Evolutionary conservation across 2,329 filamentous ascomycete species (phyloP), one percentile per base, ranked within the genome.

Genomic region (Penicillium sp.): DNA sequence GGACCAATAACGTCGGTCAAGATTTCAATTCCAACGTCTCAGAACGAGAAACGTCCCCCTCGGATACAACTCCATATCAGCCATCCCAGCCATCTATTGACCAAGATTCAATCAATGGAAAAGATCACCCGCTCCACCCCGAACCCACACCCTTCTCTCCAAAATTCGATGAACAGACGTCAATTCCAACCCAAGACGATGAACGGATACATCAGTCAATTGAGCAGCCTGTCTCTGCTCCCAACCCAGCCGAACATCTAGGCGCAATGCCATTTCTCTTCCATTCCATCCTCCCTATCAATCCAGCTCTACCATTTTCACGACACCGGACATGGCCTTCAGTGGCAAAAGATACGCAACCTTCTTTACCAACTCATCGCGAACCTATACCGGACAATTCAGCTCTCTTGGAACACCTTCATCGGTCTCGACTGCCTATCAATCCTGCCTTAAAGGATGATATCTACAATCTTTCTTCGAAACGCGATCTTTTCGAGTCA

Each of bases 241-340:
- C 26, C 42, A 39, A n/a, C 24, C 9, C 8, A 21, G 21, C 13
- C n/a, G 49, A 52, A 14, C 45, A 46, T 16, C 46, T 58, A 45
- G 51, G 44, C 24, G 60, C 61, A 37, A 60, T 64, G 21, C 59
- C 65, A 14, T 68, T 67, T 31, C 67, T 74, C 16, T 54, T 71
- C 9, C 62, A 66, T 39, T 74, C 72, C 7, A 61, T 64, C 5
- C 63, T 75, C 19, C 71, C 71, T 7, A 71, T 74, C 24, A 74
- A 74, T 21, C 71, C 71, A 16, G 66, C 70, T 29, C 37, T 62
- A 16, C 27, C 61, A 49, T 29, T 55, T 47, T 50, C 51, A 24
- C 53, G 52, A 22, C 54, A 50, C 26, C 53, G 52, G 29, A 50
- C 57, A 9, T 52, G 52, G 29, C 52, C 58, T 52, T 33, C 51